A percentile compares a stretch with the other conserved stretches of the same genome.
phyloP scores from a whole-genome alignment of 73 alveolate genomes.

The Tetrahymena elliotti region DNA sequence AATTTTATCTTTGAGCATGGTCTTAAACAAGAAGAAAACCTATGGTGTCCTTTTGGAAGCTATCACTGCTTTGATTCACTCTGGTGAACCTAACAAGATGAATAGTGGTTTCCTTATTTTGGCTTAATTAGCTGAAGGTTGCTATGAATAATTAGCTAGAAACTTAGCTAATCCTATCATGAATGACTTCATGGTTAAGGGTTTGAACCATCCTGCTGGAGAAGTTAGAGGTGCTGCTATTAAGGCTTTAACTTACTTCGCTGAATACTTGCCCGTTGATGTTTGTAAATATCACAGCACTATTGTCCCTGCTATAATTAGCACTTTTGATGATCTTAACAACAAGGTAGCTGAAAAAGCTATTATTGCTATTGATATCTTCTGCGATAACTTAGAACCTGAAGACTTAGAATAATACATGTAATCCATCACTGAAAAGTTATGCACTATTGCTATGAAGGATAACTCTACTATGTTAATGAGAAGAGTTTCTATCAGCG shows the following conservation, averaged over 20 bases:
- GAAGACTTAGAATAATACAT: slow-evolving; percentile 13
- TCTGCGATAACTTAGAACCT: slow-evolving; percentile 33
- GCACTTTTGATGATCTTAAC: not conserved
- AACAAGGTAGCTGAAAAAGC: slow-evolving; percentile 32
- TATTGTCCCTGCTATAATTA: slow-evolving; percentile 24
- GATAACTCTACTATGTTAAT: slow-evolving; percentile 4
- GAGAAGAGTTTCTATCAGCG: slow-evolving; percentile 26
- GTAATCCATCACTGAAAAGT: not conserved
- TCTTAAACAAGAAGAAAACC: slow-evolving; percentile 6
- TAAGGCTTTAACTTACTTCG: slow-evolving; percentile 26
- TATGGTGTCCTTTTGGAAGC: slow-evolving; percentile 23
- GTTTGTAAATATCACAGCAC: slow-evolving; percentile 14
- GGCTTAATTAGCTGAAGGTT: slow-evolving; percentile 32
- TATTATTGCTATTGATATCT: slow-evolving; percentile 20
- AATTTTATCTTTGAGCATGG: not conserved
- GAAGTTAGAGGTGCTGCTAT: slow-evolving; percentile 43
- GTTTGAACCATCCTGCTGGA: slow-evolving; percentile 7
- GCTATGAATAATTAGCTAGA: slow-evolving; percentile 24
- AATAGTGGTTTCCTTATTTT: slow-evolving; percentile 33
- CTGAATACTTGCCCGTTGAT: slow-evolving; percentile 37
- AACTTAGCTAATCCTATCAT: slow-evolving; percentile 16
- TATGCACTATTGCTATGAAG: slow-evolving; percentile 3
- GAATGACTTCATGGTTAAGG: slow-evolving; percentile 32
- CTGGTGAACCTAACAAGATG: slow-evolving; percentile 23
- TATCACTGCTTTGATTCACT: slow-evolving; percentile 12